Base-by-base conservation (phyloP, 352 stramenopile genomes). In the Peronospora belbahrii region DNA sequence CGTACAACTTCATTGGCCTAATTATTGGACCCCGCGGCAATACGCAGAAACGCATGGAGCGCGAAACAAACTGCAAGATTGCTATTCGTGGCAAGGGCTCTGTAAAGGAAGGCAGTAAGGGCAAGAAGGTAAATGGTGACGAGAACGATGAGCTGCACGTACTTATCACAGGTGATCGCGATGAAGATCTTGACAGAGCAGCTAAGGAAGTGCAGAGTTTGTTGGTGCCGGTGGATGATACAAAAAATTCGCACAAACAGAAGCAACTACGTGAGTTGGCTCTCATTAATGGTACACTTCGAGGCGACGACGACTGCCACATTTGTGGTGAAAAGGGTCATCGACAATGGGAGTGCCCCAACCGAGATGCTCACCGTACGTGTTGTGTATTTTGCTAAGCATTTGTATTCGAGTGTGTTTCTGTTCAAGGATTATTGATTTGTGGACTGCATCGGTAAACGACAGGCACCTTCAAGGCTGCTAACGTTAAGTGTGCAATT, bases 1-100 rank as follows among this genome's bases (percentile, higher is more conserved):
- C 82, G 4, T 99, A 99, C 75, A 99, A 99, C 67, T 99, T 99
- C 65, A 99, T 99, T 38, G 96, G 95, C 2, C 65, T 99, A 23
- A 98, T 99, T 64, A 99, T 99, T 44, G 97, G 96, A 9, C 96
- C 97, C 2, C 81, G 97, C 10, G 97, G 96, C 7, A 98, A 98
- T 60, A 99, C 96, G 13, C 96, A 99, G 62, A 99, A 99, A 64
- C 94, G 97, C 41, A 96, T 99, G 81, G 96, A 99, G 68, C 83
- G 84, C 31, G 96, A 99, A 63, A 98, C 95, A 4, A 95, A 95
- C 44, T 98, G 95, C 74, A 99, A 98, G 70, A 99, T 99, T 63
- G 92, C 95, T 33, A 98, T 99, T 62, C 88, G 96, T 10, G 96
- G 96, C 19, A 90, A 92, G 41, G 96, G 96, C 2, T 97, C 83